phyloP scores from a whole-genome alignment of 805 yeast genomes.

The Wickerhamiella sergipiensis region DNA sequence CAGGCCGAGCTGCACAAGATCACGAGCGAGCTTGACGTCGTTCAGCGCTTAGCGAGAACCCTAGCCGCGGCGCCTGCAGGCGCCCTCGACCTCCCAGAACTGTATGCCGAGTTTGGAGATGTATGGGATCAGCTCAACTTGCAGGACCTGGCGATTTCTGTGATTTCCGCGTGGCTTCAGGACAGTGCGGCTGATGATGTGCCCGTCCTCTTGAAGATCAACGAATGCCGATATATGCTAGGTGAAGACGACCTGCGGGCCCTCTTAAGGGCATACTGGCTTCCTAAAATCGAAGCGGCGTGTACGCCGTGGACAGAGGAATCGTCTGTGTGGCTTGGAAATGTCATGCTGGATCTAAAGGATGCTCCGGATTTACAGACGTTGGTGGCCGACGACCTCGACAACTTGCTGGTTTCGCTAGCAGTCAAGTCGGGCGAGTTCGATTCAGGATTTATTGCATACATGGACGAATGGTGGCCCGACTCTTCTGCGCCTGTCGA shows the following conservation, averaged over 20 bases:
- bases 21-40: background rate
- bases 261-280: constrained; percentile 1
- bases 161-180: background rate
- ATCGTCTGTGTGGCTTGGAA: background rate
- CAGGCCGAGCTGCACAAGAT: background rate
- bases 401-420: background rate
- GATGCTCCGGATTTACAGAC: background rate
- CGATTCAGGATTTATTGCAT: background rate
- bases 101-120: constrained; percentile 1
- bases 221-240: background rate
- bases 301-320: background rate
- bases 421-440: background rate
- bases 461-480: background rate
- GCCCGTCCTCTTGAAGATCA: background rate
- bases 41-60: background rate
- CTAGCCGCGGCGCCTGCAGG: background rate
- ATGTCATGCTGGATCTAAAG: background rate
- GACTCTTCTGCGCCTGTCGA: background rate
- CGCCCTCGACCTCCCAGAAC: background rate
- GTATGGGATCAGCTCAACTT: constrained; percentile 1
- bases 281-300: background rate
- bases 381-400: background rate
- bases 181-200: background rate
- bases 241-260: background rate
- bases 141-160: constrained; percentile 3